Evolutionary conservation across 1,139 yeast species (phyloP).

Genomic region (Eremothecium cymbalariae): DNA sequence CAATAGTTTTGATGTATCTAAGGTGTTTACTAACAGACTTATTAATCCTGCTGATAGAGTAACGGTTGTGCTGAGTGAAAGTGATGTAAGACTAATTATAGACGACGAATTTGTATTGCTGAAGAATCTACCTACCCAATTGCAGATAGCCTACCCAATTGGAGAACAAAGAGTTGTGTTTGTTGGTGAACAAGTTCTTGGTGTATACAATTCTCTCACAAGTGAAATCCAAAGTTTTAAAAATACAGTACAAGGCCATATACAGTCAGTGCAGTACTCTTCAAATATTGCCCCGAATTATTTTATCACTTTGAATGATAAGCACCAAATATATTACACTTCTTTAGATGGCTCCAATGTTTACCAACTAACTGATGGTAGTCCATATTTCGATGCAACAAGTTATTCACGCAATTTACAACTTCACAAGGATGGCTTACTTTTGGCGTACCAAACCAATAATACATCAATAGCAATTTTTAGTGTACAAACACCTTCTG

Average conservation of each 20-base stretch:
- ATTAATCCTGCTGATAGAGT: not conserved
- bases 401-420: not conserved
- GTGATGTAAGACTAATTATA: not conserved
- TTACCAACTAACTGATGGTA: not conserved
- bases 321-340: not conserved
- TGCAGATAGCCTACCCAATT: not conserved
- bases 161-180: not conserved
- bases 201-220: constrained; percentile 1
- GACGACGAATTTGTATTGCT: not conserved
- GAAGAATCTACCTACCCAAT: not conserved
- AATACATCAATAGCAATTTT: constrained; percentile 13
- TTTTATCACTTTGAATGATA: constrained; percentile 1
- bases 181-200: not conserved
- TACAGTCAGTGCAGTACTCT: not conserved
- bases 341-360: constrained; percentile 1
- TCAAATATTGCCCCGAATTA: not conserved
- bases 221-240: not conserved
- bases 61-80: not conserved
- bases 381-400: not conserved
- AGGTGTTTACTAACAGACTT: constrained; percentile 36
- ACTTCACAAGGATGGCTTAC: constrained; percentile 27
- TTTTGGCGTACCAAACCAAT: constrained; percentile 18
- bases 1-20: constrained; percentile 20
- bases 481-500: constrained; percentile 15
- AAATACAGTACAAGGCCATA: not conserved